phyloP scores from a whole-genome alignment of 176 grass and related monocot genomes.

The Panicum miliaceum region DNA sequence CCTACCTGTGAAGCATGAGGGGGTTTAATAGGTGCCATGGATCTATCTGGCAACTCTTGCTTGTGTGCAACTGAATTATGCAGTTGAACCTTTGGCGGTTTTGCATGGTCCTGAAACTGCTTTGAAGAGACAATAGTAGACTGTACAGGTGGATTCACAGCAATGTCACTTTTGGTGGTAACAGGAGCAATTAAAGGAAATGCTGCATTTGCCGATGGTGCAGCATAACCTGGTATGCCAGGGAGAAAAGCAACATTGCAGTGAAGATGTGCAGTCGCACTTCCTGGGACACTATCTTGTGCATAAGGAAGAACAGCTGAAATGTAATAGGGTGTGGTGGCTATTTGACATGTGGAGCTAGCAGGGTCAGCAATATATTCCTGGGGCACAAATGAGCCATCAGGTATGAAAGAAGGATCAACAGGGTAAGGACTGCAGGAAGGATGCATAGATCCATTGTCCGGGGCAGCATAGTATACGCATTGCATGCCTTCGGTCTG shows the following conservation, averaged over 20 bases:
- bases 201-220: slow-evolving; percentile 42
- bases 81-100: slow-evolving; percentile 44
- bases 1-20: slow-evolving; percentile 62
- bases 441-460: slow-evolving; percentile 65
- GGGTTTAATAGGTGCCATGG: slow-evolving; percentile 18
- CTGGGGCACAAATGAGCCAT: slow-evolving; percentile 53
- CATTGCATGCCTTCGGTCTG: slow-evolving; percentile 64
- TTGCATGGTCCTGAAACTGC: slow-evolving; percentile 54
- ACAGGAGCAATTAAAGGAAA: slow-evolving; percentile 39
- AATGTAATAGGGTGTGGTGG: slow-evolving; percentile 58
- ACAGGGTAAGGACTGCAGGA: slow-evolving; percentile 68
- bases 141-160: slow-evolving; percentile 45
- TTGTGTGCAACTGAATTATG: slow-evolving; percentile 51
- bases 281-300: slow-evolving; percentile 53
- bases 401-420: slow-evolving; percentile 47
- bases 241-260: slow-evolving; percentile 46
- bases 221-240: slow-evolving; percentile 42
- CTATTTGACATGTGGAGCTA: slow-evolving; percentile 61
- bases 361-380: slow-evolving; percentile 54
- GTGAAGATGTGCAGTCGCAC: slow-evolving; percentile 17
- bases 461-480: slow-evolving; percentile 62
- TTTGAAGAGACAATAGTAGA: slow-evolving; percentile 54
- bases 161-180: slow-evolving; percentile 39
- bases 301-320: slow-evolving; percentile 58
- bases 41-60: slow-evolving; percentile 50